Conservation (phyloP, 768 basidiomycete species). For the Pholiota microspora region DNA sequence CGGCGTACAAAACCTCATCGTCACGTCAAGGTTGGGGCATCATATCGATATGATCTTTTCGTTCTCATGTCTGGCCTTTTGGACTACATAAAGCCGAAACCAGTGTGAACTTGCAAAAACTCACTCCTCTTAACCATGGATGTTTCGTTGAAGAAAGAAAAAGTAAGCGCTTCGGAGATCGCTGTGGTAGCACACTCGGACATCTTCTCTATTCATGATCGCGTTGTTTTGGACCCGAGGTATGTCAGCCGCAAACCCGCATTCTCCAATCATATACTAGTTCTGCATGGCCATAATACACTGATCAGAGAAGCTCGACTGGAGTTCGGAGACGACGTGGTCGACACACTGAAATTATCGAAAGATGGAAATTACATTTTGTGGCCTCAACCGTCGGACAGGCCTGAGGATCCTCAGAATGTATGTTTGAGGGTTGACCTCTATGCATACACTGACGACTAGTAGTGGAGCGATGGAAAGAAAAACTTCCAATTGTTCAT, state of each 20-base stretch:
- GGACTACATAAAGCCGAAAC: background rate
- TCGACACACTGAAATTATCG: conserved; percentile 37
- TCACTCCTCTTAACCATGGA: background rate
- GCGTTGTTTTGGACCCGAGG: background rate
- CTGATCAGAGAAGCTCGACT: conserved; percentile 50
- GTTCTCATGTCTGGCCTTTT: too few species aligned
- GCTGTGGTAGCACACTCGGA: background rate
- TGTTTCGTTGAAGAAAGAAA: background rate
- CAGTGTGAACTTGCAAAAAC: too few species aligned
- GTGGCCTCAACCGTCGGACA: conserved; percentile 67
- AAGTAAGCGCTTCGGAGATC: background rate
- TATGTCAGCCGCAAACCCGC: too few species aligned
- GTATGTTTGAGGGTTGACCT: background rate
- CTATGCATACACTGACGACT: background rate
- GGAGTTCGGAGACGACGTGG: conserved; percentile 57
- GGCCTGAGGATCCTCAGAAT: conserved; percentile 64
- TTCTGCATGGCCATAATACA: too few species aligned
- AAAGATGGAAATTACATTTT: conserved; percentile 57
- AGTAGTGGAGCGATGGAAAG: conserved; percentile 43
- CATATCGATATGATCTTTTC: too few species aligned
- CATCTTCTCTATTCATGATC: background rate
- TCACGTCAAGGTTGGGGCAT: too few species aligned
- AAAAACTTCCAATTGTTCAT: conserved; percentile 59
- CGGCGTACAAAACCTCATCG: too few species aligned
- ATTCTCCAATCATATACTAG: too few species aligned